Conservation (phyloP, 2,329 filamentous ascomycete species). For the Chaetomiaceae sp. region DNA sequence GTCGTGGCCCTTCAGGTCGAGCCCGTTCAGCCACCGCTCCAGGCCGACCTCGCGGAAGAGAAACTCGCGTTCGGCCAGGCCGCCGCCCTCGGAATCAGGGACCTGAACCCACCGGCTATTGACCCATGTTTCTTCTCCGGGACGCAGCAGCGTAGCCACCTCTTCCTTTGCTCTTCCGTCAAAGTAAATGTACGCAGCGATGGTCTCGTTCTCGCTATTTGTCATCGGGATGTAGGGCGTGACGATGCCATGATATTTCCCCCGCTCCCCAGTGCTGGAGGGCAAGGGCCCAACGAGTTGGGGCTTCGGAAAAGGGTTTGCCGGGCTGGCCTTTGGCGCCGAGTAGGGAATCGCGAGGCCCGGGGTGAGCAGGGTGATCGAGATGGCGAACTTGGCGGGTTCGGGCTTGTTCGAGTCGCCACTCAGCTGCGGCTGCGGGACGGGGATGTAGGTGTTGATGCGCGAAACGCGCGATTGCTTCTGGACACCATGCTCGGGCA, state of each 20-base stretch:
- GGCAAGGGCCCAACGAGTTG: slow-evolving; percentile 73
- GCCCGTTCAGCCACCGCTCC: slow-evolving; percentile 91
- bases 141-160: slow-evolving; percentile 85
- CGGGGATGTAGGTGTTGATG: slow-evolving; percentile 96
- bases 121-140: slow-evolving; percentile 97
- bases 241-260: slow-evolving; percentile 53
- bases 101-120: slow-evolving; percentile 98
- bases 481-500: slow-evolving; percentile 91
- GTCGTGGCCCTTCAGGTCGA: slow-evolving; percentile 92
- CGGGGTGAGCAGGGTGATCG: slow-evolving; percentile 89
- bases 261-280: slow-evolving; percentile 45
- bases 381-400: slow-evolving; percentile 95
- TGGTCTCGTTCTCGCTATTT: slow-evolving; percentile 89
- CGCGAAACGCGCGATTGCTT: slow-evolving; percentile 86
- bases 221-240: slow-evolving; percentile 90
- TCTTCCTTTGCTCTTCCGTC: slow-evolving; percentile 94
- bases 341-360: slow-evolving; percentile 90
- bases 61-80: slow-evolving; percentile 93
- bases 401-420: slow-evolving; percentile 71
- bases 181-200: slow-evolving; percentile 98
- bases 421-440: slow-evolving; percentile 79
- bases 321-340: slow-evolving; percentile 71
- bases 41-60: slow-evolving; percentile 94
- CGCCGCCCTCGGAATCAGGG: slow-evolving; percentile 83
- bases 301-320: slow-evolving; percentile 75